phyloP scores from a whole-genome alignment of 1,139 yeast genomes.

The Blastobotrys arbuscula region DNA sequence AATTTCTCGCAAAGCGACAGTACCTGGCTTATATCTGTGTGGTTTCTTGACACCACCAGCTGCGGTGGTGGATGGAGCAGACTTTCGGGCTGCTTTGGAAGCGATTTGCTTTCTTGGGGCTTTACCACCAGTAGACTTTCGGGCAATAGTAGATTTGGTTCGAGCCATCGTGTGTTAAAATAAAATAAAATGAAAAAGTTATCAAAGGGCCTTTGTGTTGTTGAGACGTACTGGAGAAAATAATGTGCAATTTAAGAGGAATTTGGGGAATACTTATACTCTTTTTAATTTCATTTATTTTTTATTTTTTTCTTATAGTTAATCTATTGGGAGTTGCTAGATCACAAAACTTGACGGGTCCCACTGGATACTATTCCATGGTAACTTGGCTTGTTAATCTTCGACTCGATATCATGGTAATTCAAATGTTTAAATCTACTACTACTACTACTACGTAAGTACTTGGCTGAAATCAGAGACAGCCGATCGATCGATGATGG shows the following conservation, averaged over 20 bases:
- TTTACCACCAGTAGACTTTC: slow-evolving; percentile 98
- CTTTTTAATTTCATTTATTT: too few relatives aligned
- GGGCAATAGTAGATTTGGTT: slow-evolving; percentile 95
- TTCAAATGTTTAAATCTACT: too few relatives aligned
- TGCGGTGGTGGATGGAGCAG: slow-evolving; percentile 67
- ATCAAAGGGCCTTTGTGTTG: not conserved
- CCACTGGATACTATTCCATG: too few relatives aligned
- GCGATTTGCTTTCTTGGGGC: slow-evolving; percentile 99
- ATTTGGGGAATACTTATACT: not conserved
- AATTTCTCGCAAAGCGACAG: slow-evolving; percentile 98
- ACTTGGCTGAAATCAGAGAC: too few relatives aligned
- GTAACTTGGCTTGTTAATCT: too few relatives aligned
- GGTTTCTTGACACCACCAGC: slow-evolving; percentile 99
- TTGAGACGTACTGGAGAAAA: not conserved
- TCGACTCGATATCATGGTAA: too few relatives aligned
- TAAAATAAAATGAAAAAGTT: not conserved
- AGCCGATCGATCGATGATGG: too few relatives aligned
- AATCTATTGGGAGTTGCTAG: too few relatives aligned
- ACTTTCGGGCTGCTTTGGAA: slow-evolving; percentile 98
- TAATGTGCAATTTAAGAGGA: not conserved
- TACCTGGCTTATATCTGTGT: slow-evolving; percentile 99
- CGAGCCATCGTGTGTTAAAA: slow-evolving; percentile 76
- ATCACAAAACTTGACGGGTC: too few relatives aligned
- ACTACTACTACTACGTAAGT: too few relatives aligned
- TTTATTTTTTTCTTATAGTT: too few relatives aligned